phyloP scores from a whole-genome alignment of 2,329 filamentous ascomycete species.

The Calonectria pseudoturangicola region DNA sequence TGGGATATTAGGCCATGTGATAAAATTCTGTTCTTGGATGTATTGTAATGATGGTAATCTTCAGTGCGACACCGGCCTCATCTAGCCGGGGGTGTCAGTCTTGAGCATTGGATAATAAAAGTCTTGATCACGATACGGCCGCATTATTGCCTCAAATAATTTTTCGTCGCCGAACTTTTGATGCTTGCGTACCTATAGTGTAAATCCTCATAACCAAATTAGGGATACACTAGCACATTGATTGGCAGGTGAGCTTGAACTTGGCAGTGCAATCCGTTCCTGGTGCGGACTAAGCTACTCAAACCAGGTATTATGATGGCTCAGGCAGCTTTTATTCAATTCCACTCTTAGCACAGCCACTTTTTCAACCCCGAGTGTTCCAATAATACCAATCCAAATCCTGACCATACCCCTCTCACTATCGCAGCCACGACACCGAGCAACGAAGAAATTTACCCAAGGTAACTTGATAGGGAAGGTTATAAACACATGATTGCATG shows the following conservation, averaged over 20 bases:
- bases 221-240: too few relatives aligned
- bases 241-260: too few relatives aligned
- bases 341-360: conserved; percentile 46
- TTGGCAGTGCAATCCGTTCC: conserved; percentile 41
- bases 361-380: conserved; percentile 42
- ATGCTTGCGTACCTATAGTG: neutral
- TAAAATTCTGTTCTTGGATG: neutral
- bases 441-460: conserved; percentile 52
- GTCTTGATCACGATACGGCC: too few relatives aligned
- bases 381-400: conserved; percentile 58
- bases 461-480: conserved; percentile 39
- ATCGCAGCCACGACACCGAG: conserved; percentile 47
- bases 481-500: conserved; percentile 31
- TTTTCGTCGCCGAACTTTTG: too few relatives aligned
- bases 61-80: neutral
- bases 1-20: neutral
- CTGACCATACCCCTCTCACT: conserved; percentile 39
- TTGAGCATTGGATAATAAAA: neutral
- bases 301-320: conserved; percentile 35
- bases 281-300: conserved; percentile 20
- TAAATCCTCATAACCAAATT: neutral
- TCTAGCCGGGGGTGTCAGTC: neutral
- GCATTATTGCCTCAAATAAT: neutral
- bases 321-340: conserved; percentile 40
- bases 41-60: neutral